A percentile compares a stretch with the other conserved stretches of the same genome.
These are phyloP conservation scores for Serendipita sp. DNA, from an alignment of 768 basidiomycete genomes.

Conservation along the genomic window DNA sequence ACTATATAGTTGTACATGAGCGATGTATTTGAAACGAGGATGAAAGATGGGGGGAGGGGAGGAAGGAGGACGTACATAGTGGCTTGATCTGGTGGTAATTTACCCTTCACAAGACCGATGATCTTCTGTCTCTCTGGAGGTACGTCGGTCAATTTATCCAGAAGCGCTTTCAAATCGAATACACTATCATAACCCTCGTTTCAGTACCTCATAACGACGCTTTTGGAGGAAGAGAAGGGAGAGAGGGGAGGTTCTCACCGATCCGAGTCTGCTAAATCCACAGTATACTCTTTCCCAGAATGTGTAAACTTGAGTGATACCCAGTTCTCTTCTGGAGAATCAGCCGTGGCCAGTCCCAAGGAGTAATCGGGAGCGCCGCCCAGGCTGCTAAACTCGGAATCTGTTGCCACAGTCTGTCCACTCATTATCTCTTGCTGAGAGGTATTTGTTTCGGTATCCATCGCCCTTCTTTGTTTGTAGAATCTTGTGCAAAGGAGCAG, in stretches of 20 bases:
- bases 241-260: conserved; percentile 31
- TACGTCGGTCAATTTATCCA: conserved; percentile 58
- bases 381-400: background rate
- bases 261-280: conserved; percentile 64
- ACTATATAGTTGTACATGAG: no score
- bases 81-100: conserved; percentile 59
- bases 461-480: background rate
- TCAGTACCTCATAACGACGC: conserved; percentile 2
- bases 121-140: conserved; percentile 80
- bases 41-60: no score
- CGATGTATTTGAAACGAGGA: no score
- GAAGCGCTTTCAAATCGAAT: conserved; percentile 56
- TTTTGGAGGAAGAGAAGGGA: background rate
- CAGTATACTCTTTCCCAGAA: conserved; percentile 48
- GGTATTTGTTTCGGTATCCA: background rate
- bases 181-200: conserved; percentile 33
- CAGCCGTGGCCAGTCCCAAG: background rate
- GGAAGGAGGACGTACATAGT: conserved; percentile 42
- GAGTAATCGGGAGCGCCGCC: background rate
- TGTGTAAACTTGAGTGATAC: conserved; percentile 53
- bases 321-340: conserved; percentile 24
- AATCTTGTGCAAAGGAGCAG: background rate
- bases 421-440: background rate
- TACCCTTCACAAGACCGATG: conserved; percentile 70
- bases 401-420: background rate